Conservation (phyloP, 2,329 filamentous ascomycete species). For the Arthrobotrys pseudoclavata region DNA sequence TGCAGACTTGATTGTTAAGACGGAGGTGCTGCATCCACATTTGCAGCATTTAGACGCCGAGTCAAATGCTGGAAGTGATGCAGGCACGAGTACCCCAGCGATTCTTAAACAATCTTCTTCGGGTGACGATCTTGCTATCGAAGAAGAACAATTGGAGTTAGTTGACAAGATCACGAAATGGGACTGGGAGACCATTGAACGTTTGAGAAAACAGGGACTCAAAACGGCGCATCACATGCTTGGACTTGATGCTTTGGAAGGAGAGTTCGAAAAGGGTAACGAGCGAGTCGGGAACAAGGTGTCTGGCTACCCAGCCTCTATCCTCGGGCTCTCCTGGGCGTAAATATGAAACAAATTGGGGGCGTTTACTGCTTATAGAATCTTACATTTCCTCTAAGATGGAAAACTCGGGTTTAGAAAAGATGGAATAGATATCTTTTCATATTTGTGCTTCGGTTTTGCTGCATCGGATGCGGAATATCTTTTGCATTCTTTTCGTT, state of each 20-base stretch:
- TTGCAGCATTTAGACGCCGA: slow-evolving; percentile 53
- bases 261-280: slow-evolving; percentile 62
- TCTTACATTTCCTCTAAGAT: slow-evolving; percentile 5
- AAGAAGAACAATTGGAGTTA: slow-evolving; percentile 59
- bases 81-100: slow-evolving; percentile 28
- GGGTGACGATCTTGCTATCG: slow-evolving; percentile 35
- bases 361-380: slow-evolving; percentile 24
- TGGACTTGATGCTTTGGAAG: slow-evolving; percentile 61
- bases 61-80: slow-evolving; percentile 52
- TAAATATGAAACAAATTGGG: slow-evolving; percentile 24
- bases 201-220: slow-evolving; percentile 65
- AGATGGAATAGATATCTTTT: slow-evolving; percentile 42
- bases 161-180: slow-evolving; percentile 49
- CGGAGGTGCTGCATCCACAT: slow-evolving; percentile 54
- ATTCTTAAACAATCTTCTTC: slow-evolving; percentile 23
- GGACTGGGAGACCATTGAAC: slow-evolving; percentile 65
- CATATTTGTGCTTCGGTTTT: slow-evolving; percentile 10
- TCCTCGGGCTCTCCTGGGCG: slow-evolving; percentile 58
- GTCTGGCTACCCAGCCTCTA: slow-evolving; percentile 36
- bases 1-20: slow-evolving; percentile 53
- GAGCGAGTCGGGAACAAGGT: slow-evolving; percentile 54
- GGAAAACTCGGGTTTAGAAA: slow-evolving; percentile 19
- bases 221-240: slow-evolving; percentile 64
- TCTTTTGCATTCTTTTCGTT: slow-evolving; percentile 17
- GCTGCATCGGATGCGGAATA: slow-evolving; percentile 41